Evolutionary conservation across 345 rosid genomes (phyloP).

Genomic region (Arabis hirsuta): DNA sequence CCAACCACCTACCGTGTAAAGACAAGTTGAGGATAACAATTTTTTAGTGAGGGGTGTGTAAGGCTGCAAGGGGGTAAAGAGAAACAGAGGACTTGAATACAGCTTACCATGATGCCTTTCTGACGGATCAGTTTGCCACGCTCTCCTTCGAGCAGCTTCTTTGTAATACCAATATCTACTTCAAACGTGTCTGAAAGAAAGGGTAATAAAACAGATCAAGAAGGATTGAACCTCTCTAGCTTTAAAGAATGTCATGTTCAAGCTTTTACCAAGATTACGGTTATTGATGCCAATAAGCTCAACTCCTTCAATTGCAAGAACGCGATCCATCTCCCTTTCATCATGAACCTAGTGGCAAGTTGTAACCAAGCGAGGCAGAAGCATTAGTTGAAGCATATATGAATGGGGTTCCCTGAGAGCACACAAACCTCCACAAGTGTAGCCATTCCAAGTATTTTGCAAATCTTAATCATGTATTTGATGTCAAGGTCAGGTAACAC

Average conservation of each 20-base stretch:
- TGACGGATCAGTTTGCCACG: conserved; percentile 71
- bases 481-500: conserved; percentile 94
- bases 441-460: conserved; percentile 88
- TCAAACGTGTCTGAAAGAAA: conserved; percentile 72
- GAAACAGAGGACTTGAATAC: neutral
- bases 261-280: conserved; percentile 74
- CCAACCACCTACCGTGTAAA: conserved; percentile 72
- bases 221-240: neutral
- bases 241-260: conserved; percentile 15
- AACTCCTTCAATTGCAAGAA: conserved; percentile 89
- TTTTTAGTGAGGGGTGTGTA: neutral
- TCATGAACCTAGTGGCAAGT: conserved; percentile 71
- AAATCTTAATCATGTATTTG: conserved; percentile 84
- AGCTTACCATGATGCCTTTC: conserved; percentile 80
- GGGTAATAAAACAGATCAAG: conserved; percentile 13
- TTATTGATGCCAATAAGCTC: conserved; percentile 92
- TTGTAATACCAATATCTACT: conserved; percentile 85
- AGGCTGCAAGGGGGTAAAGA: neutral
- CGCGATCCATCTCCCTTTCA: conserved; percentile 94
- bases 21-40: conserved; percentile 13
- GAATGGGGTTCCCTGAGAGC: neutral
- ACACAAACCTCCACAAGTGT: conserved; percentile 73
- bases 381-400: conserved; percentile 8
- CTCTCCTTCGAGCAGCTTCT: conserved; percentile 83
- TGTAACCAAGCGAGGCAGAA: conserved; percentile 15